phyloP scores from a whole-genome alignment of 2,329 filamentous ascomycete species.

The Aspergillus novoparasiticus region DNA sequence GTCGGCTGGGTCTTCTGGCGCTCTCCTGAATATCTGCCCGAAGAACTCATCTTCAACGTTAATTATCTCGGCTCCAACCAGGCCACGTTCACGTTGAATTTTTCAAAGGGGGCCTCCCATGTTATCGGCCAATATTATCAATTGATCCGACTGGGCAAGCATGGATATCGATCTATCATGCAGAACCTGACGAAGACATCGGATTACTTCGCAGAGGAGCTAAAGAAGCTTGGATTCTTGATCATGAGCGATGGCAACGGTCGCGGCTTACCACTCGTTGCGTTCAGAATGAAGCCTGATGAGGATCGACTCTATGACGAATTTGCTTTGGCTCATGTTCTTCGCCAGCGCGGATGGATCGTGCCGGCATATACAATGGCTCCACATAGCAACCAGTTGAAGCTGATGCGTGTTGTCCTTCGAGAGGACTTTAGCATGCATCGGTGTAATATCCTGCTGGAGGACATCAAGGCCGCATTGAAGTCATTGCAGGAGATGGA shows the following conservation, averaged over 20 bases:
- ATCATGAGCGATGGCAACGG: constrained; percentile 82
- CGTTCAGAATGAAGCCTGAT: constrained; percentile 71
- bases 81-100: constrained; percentile 71
- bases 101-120: constrained; percentile 70
- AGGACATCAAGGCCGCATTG: constrained; percentile 75
- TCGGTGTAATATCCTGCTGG: constrained; percentile 74
- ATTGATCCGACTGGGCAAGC: constrained; percentile 69
- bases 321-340: constrained; percentile 76
- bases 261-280: constrained; percentile 80
- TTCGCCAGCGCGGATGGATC: constrained; percentile 84
- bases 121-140: constrained; percentile 75
- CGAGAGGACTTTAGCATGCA: constrained; percentile 84
- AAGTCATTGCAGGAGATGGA: constrained; percentile 73
- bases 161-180: constrained; percentile 64
- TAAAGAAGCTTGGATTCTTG: constrained; percentile 75
- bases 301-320: constrained; percentile 65
- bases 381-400: constrained; percentile 76
- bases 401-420: constrained; percentile 89
- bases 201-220: constrained; percentile 75
- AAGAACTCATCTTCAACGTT: constrained; percentile 70
- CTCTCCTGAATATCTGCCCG: constrained; percentile 65
- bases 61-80: constrained; percentile 73
- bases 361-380: constrained; percentile 97
- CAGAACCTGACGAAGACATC: constrained; percentile 83
- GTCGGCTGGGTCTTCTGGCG: constrained; percentile 73